Conservation (phyloP, 1,139 yeast species). For the Casaregolazyma lundiana region DNA sequence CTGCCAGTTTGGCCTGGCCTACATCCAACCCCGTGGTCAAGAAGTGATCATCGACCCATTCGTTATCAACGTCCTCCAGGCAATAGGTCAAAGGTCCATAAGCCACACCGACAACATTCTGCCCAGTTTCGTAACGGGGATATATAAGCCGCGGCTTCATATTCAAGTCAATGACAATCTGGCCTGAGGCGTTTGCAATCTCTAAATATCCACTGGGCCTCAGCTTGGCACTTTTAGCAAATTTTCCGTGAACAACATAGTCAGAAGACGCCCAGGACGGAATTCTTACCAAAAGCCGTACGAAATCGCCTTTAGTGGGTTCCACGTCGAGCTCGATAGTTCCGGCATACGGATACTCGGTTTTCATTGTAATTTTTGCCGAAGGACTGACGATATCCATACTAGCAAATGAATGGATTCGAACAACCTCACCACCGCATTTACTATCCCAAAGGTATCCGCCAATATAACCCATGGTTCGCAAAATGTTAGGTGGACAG, state of each 20-base stretch:
- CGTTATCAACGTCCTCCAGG: not conserved
- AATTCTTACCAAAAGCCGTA: not conserved
- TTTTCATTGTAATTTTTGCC: not conserved
- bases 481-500: not conserved
- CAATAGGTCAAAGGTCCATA: not conserved
- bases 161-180: not conserved
- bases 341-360: not conserved
- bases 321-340: not conserved
- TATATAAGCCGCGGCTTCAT: not conserved
- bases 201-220: not conserved
- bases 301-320: not conserved
- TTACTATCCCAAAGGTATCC: not conserved
- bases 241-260: not conserved
- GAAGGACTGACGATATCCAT: not conserved
- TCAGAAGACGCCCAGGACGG: not conserved
- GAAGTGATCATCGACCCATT: slow-evolving; percentile 1
- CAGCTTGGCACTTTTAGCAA: not conserved
- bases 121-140: not conserved
- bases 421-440: not conserved
- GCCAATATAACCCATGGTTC: not conserved
- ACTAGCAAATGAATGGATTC: not conserved
- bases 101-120: not conserved
- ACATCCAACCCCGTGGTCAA: not conserved
- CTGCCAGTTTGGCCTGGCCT: not conserved
- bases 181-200: not conserved